Percentiles rank a stretch among this genome's conserved stretches.
Evolutionary conservation across 169 alveolate species (phyloP).

Genomic region (Cryptosporidium andersoni): DNA sequence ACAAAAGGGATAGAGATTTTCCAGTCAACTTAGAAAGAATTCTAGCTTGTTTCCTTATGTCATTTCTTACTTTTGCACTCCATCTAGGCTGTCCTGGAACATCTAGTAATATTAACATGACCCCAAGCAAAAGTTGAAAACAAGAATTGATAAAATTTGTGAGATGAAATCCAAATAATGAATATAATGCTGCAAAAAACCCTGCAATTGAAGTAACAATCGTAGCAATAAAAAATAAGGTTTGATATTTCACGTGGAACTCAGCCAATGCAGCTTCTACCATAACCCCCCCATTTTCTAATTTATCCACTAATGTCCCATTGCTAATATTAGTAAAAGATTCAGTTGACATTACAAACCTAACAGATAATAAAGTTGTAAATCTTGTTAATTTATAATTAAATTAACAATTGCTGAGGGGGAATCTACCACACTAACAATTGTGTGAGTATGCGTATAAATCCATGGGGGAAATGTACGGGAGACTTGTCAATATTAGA

Average conservation of each 20-base stretch:
- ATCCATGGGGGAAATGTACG: background rate
- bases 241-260: constrained; percentile 85
- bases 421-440: background rate
- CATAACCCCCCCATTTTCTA: constrained; percentile 88
- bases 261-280: constrained; percentile 86
- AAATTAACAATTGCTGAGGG: too few relatives aligned
- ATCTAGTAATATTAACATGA: constrained; percentile 85
- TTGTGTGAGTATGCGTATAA: background rate
- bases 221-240: constrained; percentile 86
- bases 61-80: constrained; percentile 87
- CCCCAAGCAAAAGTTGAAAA: constrained; percentile 79
- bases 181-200: constrained; percentile 77
- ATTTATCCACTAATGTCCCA: constrained; percentile 74
- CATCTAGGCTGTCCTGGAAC: constrained; percentile 91
- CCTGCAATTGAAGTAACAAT: constrained; percentile 81
- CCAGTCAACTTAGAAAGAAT: constrained; percentile 87
- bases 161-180: constrained; percentile 76
- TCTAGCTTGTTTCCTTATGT: constrained; percentile 83
- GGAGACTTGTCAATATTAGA: too few relatives aligned
- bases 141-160: constrained; percentile 79
- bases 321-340: background rate
- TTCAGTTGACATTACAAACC: background rate
- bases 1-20: constrained; percentile 85
- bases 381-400: too few relatives aligned
- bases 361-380: too few relatives aligned